These are phyloP conservation scores for Oryza brachyantha DNA, from an alignment of 176 grass and related monocot species.

Conservation along the genomic window DNA sequence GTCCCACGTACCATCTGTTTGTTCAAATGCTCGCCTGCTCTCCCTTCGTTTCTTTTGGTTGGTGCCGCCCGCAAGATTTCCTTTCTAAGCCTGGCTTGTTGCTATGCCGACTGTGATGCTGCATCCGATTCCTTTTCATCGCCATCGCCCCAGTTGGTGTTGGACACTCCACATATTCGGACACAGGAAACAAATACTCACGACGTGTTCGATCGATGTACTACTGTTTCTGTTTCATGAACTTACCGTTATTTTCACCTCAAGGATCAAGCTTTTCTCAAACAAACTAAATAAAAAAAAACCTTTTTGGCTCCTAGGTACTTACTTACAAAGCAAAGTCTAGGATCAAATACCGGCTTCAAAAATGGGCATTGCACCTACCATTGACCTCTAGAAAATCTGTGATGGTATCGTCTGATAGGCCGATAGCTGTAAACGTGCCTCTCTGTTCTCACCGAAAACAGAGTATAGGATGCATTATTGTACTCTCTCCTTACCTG, in stretches of 20 bases:
- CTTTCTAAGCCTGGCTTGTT: neutral
- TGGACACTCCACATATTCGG: neutral
- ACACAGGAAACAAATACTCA: neutral
- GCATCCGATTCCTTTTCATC: neutral
- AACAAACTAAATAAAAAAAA: neutral
- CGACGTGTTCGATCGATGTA: neutral
- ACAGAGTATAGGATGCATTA: neutral
- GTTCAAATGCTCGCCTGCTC: conserved; percentile 10
- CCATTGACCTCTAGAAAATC: neutral
- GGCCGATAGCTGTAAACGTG: neutral
- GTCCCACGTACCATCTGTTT: conserved; percentile 19
- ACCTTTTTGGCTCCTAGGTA: neutral
- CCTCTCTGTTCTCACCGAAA: neutral
- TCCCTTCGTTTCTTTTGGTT: neutral
- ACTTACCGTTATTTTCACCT: neutral
- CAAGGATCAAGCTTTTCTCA: neutral
- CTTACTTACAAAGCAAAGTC: neutral
- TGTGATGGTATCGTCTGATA: neutral
- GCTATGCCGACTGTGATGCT: neutral
- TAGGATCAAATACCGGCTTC: neutral
- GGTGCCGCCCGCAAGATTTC: neutral
- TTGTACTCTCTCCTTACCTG: neutral
- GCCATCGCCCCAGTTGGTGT: too few relatives aligned
- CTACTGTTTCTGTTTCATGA: neutral
- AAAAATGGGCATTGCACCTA: conserved; percentile 1